phyloP scores from a whole-genome alignment of 768 basidiomycete genomes.

The Tremella fuciformis region DNA sequence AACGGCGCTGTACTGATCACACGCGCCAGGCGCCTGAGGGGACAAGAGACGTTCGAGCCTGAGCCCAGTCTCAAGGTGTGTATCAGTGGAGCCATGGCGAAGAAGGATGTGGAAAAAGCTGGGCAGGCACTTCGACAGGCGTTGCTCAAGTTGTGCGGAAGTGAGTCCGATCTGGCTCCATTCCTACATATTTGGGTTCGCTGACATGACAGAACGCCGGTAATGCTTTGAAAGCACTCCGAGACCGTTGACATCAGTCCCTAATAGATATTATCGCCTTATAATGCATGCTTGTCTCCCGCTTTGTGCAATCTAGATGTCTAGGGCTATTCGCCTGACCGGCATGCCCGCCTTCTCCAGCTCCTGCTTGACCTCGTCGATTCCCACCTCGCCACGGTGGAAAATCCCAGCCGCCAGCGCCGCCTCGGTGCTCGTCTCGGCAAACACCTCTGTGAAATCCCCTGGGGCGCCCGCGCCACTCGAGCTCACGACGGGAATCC shows the following conservation, averaged over 20 bases:
- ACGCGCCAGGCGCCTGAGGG: constrained; percentile 72
- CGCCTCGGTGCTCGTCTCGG: constrained; percentile 75
- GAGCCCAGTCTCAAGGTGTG: constrained; percentile 83
- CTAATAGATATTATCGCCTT: too few species aligned
- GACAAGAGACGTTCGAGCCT: constrained; percentile 78
- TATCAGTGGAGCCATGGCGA: constrained; percentile 70
- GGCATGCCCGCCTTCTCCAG: constrained; percentile 40
- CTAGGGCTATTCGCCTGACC: constrained; percentile 24
- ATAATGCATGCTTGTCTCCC: constrained; percentile 1
- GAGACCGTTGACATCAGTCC: too few species aligned
- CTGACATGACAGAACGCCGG: constrained; percentile 2
- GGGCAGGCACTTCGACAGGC: constrained; percentile 69
- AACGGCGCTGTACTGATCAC: constrained; percentile 79
- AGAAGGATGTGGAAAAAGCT: constrained; percentile 91
- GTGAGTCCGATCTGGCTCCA: constrained; percentile 30
- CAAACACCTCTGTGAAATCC: constrained; percentile 87
- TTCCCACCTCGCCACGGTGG: constrained; percentile 81
- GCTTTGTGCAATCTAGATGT: neutral
- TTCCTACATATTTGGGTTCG: neutral
- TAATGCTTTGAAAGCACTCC: neutral
- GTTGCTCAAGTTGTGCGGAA: constrained; percentile 67
- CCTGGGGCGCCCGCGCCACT: constrained; percentile 80
- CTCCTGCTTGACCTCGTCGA: constrained; percentile 70
- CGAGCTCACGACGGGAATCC: constrained; percentile 89
- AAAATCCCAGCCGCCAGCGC: constrained; percentile 97